Evolutionary conservation across 2,329 filamentous ascomycete genomes (phyloP).

Genomic region (Orbilia brochopaga): DNA sequence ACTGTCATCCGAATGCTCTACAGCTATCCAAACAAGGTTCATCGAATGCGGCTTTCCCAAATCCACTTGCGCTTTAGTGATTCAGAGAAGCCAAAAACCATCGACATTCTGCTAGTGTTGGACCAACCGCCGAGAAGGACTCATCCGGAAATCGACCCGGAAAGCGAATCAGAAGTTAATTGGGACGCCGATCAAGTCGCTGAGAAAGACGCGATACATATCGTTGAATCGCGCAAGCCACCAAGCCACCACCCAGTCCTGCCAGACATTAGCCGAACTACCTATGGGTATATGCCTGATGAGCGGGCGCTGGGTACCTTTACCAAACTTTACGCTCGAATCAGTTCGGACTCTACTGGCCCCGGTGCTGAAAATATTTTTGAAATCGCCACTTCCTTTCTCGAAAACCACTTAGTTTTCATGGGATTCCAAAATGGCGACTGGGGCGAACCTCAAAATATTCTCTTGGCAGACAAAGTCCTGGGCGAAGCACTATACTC

Average conservation of each 20-base stretch:
- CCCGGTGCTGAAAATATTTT: not conserved
- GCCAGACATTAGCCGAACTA: constrained; percentile 2
- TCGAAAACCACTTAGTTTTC: constrained; percentile 9
- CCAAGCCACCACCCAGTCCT: not conserved
- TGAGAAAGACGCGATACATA: no score
- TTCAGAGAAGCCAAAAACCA: not conserved
- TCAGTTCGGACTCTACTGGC: not conserved
- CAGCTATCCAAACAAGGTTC: constrained; percentile 1
- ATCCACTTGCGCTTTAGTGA: constrained; percentile 2
- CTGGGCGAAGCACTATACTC: constrained; percentile 8
- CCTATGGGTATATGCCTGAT: not conserved
- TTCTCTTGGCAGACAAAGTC: not conserved
- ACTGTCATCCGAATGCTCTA: not conserved
- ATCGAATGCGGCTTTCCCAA: not conserved
- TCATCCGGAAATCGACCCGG: no score
- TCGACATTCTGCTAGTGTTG: constrained; percentile 8
- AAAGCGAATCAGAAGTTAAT: no score
- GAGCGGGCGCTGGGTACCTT: not conserved
- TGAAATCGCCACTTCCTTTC: not conserved
- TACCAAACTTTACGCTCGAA: not conserved
- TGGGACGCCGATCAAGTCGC: no score
- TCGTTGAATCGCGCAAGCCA: no score
- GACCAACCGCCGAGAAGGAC: not conserved
- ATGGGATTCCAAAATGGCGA: constrained; percentile 1
- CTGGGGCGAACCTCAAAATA: not conserved